phyloP scores from a whole-genome alignment of 1,284 basidiomycete species.

The Phylloporus sp. region DNA sequence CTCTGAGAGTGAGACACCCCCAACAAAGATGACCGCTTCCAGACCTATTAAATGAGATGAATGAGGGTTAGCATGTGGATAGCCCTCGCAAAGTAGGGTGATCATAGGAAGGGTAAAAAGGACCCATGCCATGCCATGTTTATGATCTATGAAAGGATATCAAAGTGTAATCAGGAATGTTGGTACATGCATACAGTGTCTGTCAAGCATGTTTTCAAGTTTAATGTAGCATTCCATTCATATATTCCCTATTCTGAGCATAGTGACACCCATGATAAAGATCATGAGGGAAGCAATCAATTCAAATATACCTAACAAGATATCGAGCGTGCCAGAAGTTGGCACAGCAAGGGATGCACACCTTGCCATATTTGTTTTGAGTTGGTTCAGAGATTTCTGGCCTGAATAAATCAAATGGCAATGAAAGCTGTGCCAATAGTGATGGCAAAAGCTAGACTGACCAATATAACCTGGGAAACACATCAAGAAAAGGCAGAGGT shows the following conservation, averaged over 20 bases:
- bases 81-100: slow-evolving; percentile 90
- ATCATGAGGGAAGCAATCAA: slow-evolving; percentile 86
- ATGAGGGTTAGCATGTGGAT: neutral
- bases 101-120: slow-evolving; percentile 89
- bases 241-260: slow-evolving; percentile 76
- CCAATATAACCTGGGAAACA: slow-evolving; percentile 66
- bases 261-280: slow-evolving; percentile 78
- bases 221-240: slow-evolving; percentile 92
- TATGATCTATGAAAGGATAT: slow-evolving; percentile 35
- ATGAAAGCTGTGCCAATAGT: slow-evolving; percentile 81
- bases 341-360: slow-evolving; percentile 8
- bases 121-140: slow-evolving; percentile 64
- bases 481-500: neutral
- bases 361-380: slow-evolving; percentile 80
- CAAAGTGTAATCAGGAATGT: neutral
- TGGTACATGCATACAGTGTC: slow-evolving; percentile 47
- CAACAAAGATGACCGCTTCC: slow-evolving; percentile 93
- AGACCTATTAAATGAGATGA: slow-evolving; percentile 40
- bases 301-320: slow-evolving; percentile 68
- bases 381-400: slow-evolving; percentile 69
- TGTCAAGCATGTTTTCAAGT: slow-evolving; percentile 78
- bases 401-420: slow-evolving; percentile 82
- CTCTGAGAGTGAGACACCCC: slow-evolving; percentile 87
- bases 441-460: slow-evolving; percentile 79
- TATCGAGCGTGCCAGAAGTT: neutral